Evolutionary conservation across 371 early-diverging fungal species (phyloP).

Genomic region (Mortierella sp.): DNA sequence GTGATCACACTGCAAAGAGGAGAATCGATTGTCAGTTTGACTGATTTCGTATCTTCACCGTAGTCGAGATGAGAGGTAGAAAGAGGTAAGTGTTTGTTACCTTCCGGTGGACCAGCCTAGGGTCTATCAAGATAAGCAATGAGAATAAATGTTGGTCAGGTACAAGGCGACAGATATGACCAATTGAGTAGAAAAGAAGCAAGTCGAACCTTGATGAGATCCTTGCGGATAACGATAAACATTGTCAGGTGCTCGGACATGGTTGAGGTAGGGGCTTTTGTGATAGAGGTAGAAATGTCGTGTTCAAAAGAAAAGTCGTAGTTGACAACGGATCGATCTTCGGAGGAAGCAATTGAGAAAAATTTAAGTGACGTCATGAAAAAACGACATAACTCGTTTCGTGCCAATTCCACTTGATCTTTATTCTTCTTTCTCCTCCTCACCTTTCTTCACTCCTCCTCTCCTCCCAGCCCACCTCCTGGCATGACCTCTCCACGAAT

Average conservation of each 20-base stretch:
- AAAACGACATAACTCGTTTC: no score
- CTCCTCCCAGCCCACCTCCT: no score
- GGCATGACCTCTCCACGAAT: no score
- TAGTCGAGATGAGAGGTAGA: not conserved
- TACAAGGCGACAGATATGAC: not conserved
- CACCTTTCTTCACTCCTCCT: no score
- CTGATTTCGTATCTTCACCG: not conserved
- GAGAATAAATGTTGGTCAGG: not conserved
- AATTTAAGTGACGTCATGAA: no score
- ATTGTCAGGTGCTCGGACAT: slow-evolving; percentile 79
- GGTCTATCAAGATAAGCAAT: slow-evolving; percentile 56
- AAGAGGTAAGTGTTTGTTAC: slow-evolving; percentile 56
- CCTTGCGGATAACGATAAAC: slow-evolving; percentile 89
- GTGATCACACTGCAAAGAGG: slow-evolving; percentile 74
- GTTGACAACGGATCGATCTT: no score
- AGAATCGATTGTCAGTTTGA: not conserved
- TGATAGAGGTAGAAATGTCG: no score
- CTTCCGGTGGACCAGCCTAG: slow-evolving; percentile 86
- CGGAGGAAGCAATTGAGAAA: no score
- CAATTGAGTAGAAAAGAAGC: not conserved
- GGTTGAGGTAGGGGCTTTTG: no score
- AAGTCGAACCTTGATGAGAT: slow-evolving; percentile 76
- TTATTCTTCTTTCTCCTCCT: no score
- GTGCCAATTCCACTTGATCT: no score
- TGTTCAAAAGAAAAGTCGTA: no score